Percentiles rank a stretch among this genome's conserved stretches.
Evolutionary conservation across 768 basidiomycete species (phyloP).

Genomic region (Lentinus brumalis): DNA sequence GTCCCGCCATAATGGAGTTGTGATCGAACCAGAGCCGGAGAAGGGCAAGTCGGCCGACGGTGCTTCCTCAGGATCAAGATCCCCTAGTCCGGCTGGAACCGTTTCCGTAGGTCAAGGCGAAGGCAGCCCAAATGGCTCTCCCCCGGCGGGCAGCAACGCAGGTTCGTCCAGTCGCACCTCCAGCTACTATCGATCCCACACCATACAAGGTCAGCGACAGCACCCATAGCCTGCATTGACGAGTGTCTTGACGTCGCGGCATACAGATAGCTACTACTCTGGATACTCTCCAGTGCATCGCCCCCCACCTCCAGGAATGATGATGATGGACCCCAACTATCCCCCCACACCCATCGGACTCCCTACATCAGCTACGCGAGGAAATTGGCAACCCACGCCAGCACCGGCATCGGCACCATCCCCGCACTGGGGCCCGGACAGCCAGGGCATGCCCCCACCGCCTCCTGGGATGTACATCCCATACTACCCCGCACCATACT

Average conservation of each 20-base stretch:
- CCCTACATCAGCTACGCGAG: slow-evolving; percentile 56
- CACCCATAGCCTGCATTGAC: slow-evolving; percentile 3
- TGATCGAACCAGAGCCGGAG: slow-evolving; percentile 52
- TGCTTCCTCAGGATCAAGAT: slow-evolving; percentile 44
- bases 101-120: slow-evolving; percentile 44
- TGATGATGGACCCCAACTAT: slow-evolving; percentile 46
- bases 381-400: slow-evolving; percentile 22
- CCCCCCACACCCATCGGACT: slow-evolving; percentile 41
- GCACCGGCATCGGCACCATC: slow-evolving; percentile 34
- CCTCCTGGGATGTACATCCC: slow-evolving; percentile 35
- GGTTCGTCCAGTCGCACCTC: slow-evolving; percentile 45
- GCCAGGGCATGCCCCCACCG: slow-evolving; percentile 24
- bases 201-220: slow-evolving; percentile 32
- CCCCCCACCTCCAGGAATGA: slow-evolving; percentile 37
- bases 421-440: slow-evolving; percentile 38
- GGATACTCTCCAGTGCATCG: slow-evolving; percentile 43
- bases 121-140: slow-evolving; percentile 25
- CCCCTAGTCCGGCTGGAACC: slow-evolving; percentile 53
- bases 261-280: slow-evolving; percentile 23
- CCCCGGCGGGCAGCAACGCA: slow-evolving; percentile 31
- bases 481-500: slow-evolving; percentile 49
- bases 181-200: slow-evolving; percentile 70
- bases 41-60: slow-evolving; percentile 28
- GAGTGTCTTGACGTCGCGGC: not conserved
- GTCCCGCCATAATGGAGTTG: slow-evolving; percentile 72